Base-by-base conservation (phyloP, 2,329 filamentous ascomycete genomes). In the Ramularia collo-cygni region DNA sequence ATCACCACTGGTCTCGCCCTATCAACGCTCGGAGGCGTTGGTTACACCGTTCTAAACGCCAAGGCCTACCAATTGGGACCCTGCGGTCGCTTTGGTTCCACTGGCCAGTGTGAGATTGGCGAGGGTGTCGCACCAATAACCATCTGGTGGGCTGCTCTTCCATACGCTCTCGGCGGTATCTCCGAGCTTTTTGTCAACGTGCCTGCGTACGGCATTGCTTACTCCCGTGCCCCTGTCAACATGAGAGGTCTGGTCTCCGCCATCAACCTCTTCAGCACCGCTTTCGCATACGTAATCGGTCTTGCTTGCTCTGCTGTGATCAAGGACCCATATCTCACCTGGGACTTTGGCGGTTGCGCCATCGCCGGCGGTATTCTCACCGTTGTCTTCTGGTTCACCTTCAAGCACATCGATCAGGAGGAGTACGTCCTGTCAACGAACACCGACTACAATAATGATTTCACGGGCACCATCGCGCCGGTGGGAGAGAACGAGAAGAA, bases 281-380 rank as follows among this genome's bases (percentile, higher is more conserved):
- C 63, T 2, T 38, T 68, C 16, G 60, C 60, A 4, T 59, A 58
- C 37, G 64, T 64, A 1, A 48, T 69, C 7, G 64, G 58, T 27
- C 39, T 55, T 19, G 54, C 52, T 54, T 66, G 8, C 45, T 69
- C 14, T 63, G 65, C 53, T 44, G 51, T 53, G 24, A 67, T 70
- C 28, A 55, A 53, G 31, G 71, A 74, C 39, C 71, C 71, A 2
- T 64, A 67, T 41, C 58, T 74, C 6, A 61, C 68, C 17, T 72
- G 68, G 67, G 61, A 69, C 8, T 72, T 68, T 61, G 67, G 60
- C 3, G 72, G 67, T 15, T 69, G 70, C 3, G 66, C 67, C 2
- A 70, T 75, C 31, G 70, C 66, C 5, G 62, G 74, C 2, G 64
- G 61, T 28, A 56, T 67, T 3, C 66, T 74, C 51, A 71, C 67